Evolutionary conservation across 257 asterid species (phyloP).

Genomic region (Penstemon barbatus): DNA sequence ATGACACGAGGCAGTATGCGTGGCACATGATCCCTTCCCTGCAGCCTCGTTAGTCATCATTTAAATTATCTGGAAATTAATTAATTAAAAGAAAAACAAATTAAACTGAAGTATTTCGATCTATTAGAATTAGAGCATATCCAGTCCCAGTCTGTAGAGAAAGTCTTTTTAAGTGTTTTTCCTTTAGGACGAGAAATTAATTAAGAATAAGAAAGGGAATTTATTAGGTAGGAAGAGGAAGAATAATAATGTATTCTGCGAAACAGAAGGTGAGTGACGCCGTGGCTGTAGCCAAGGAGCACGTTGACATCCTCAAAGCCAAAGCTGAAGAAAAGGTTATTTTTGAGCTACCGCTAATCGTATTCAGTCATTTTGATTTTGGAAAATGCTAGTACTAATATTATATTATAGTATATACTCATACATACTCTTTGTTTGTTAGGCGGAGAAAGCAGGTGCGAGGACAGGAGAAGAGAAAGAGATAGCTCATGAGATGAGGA

Average conservation of each 20-base stretch:
- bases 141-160: too few species aligned
- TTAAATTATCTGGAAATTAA: background rate
- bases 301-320: conserved; percentile 59
- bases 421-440: too few species aligned
- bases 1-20: conserved; percentile 32
- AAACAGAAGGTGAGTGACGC: conserved; percentile 67
- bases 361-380: too few species aligned
- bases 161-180: background rate
- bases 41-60: background rate
- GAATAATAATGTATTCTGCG: conserved; percentile 43
- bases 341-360: too few species aligned
- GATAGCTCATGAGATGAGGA: conserved; percentile 53
- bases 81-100: background rate
- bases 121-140: background rate
- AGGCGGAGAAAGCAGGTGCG: conserved; percentile 61
- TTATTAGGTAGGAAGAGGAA: background rate
- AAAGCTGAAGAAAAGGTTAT: conserved; percentile 62
- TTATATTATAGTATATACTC: too few species aligned
- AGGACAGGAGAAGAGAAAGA: conserved; percentile 53
- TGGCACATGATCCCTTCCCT: conserved; percentile 16
- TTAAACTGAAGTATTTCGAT: too few species aligned
- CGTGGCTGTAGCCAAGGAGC: conserved; percentile 67
- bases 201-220: background rate
- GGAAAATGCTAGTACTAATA: too few species aligned
- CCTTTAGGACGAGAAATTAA: background rate